phyloP scores from a whole-genome alignment of 1,284 basidiomycete genomes.

The Schizophyllum commune region DNA sequence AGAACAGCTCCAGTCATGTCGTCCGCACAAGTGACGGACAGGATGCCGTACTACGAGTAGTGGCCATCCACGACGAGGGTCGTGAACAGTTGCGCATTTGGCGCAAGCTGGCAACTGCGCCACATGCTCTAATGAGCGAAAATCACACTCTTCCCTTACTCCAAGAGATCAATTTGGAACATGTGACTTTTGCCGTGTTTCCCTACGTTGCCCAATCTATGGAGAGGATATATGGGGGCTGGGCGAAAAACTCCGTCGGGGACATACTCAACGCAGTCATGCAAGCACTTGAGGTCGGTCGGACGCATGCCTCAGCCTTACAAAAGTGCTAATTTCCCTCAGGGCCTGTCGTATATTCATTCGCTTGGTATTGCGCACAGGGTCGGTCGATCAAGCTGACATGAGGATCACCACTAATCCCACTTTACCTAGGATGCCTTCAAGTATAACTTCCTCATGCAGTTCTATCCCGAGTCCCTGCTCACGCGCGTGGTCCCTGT shows the following conservation, averaged over 20 bases:
- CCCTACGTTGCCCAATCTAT: background rate
- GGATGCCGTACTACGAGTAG: background rate
- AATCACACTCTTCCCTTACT: background rate
- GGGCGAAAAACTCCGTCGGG: background rate
- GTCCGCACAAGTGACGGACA: background rate
- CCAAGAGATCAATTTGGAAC: background rate
- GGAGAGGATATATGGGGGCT: background rate
- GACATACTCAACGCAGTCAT: background rate
- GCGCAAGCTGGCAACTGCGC: background rate
- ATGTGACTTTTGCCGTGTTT: background rate
- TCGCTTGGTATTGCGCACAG: background rate
- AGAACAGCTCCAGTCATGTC: background rate
- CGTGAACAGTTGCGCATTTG: background rate
- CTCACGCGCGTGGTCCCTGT: background rate
- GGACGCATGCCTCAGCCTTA: background rate
- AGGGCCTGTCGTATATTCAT: background rate
- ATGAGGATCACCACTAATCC: background rate
- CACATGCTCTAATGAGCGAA: background rate
- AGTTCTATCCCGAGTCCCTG: background rate
- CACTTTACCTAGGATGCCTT: background rate
- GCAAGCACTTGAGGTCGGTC: background rate
- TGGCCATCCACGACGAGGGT: background rate
- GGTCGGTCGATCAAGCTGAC: background rate
- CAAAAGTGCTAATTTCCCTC: background rate
- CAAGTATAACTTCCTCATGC: background rate